Base-by-base conservation (phyloP, 2,329 filamentous ascomycete genomes). In the Ophiostoma fasciatum region DNA sequence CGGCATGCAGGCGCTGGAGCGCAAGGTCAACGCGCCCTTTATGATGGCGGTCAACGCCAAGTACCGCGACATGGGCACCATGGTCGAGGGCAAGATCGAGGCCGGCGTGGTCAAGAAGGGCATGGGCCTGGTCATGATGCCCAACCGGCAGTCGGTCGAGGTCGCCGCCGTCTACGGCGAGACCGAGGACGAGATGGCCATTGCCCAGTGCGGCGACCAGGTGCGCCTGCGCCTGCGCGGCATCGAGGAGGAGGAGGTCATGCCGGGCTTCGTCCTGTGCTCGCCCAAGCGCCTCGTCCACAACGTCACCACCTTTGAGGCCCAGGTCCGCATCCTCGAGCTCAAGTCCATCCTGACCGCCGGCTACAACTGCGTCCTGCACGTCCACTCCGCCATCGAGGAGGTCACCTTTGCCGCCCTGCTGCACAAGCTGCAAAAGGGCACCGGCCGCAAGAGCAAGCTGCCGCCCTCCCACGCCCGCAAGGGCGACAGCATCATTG, bases 31-130 rank as follows among this genome's bases (percentile, higher is more conserved):
- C 49, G 90, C 90, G 2, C 88, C 90, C n/a, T 96, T 98, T 69
- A 96, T 98, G 90, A 94, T 98, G 87, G 82, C 90, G 8, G 71
- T 98, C 45, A 43, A 82, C 45, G 84, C 83, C 59, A 98, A 98
- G 63, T 98, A 96, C 66, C 75, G 82, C 49, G 92, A 98, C 55
- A 79, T 98, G 70, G 90, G 90, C 50, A 98, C 90, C 43, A 85
- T 98, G 72, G 74, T 94, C 28, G 92, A 98, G 63, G 90, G 90
- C 47, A 94, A 94, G 68, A 82, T 98, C 46, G 90, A 98, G 60
- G 82, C 87, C 14, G 88, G 85, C 55, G 81, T 94, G 31, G 68
- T 93, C 57, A 90, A 90, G 67, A 96, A 96, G 70, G 78, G 78
- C 42, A 77, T 79, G 62, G 75, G 61, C 42, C 74, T 93, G 51